A percentile compares a stretch with the other conserved stretches of the same genome.
These are phyloP conservation scores for Aspergillus persii DNA, from an alignment of 2,329 filamentous ascomycete genomes.

Conservation along the genomic window DNA sequence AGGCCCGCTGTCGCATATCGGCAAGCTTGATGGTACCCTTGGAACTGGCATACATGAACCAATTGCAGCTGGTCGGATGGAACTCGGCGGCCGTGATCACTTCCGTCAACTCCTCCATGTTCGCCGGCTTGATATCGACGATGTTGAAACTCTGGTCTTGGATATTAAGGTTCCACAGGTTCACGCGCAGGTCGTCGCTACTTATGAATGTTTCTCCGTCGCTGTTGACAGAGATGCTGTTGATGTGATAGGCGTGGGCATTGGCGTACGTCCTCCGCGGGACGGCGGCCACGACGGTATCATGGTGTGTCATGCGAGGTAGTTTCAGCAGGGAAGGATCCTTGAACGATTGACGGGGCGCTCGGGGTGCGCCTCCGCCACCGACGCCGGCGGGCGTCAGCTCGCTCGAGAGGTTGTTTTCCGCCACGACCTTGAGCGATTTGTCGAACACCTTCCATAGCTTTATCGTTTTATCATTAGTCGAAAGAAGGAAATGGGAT, in stretches of 20 bases:
- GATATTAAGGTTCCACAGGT: slow-evolving; percentile 98
- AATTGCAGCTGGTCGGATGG: slow-evolving; percentile 95
- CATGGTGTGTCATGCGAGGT: slow-evolving; percentile 93
- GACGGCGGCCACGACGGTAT: slow-evolving; percentile 95
- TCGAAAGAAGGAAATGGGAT: slow-evolving; percentile 95
- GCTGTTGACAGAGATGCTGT: slow-evolving; percentile 99
- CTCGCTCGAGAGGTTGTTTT: slow-evolving; percentile 97
- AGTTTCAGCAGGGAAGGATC: slow-evolving; percentile 82
- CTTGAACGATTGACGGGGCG: slow-evolving; percentile 72
- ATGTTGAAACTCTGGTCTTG: slow-evolving; percentile 99
- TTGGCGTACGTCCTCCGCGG: slow-evolving; percentile 96
- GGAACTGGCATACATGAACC: slow-evolving; percentile 99
- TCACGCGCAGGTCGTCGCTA: slow-evolving; percentile 95
- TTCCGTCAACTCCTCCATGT: slow-evolving; percentile 99
- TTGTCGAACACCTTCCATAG: slow-evolving; percentile 99
- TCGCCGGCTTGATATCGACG: slow-evolving; percentile 98
- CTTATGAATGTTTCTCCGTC: slow-evolving; percentile 99
- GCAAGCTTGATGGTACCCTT: slow-evolving; percentile 99
- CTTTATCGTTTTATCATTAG: slow-evolving; percentile 99
- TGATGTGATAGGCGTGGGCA: slow-evolving; percentile 98
- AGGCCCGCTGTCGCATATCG: slow-evolving; percentile 94
- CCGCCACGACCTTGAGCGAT: slow-evolving; percentile 95
- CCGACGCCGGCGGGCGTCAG: slow-evolving; percentile 71
- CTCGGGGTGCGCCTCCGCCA: slow-evolving; percentile 72
- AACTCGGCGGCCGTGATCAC: slow-evolving; percentile 99